Conservation (phyloP, 2,329 filamentous ascomycete genomes). For the Graphilbum sp. region DNA sequence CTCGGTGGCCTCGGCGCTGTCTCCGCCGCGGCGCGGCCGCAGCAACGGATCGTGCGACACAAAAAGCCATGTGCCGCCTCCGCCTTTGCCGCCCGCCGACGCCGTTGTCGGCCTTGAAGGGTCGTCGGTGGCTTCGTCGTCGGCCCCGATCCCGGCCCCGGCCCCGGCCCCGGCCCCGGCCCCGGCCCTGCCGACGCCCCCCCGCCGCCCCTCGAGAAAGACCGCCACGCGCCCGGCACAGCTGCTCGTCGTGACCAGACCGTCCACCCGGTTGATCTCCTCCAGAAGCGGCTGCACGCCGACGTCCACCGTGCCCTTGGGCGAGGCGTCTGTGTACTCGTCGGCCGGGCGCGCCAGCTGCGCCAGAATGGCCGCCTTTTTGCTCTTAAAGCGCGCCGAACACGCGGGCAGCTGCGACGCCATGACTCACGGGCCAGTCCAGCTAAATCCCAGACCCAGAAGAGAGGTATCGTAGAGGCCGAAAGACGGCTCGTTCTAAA, state of each 20-base stretch:
- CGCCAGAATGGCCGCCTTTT: conserved; percentile 58
- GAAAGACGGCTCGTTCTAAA: too few species aligned
- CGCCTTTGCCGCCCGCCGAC: conserved; percentile 69
- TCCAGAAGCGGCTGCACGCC: conserved; percentile 63
- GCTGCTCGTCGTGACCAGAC: conserved; percentile 82
- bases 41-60: conserved; percentile 64
- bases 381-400: conserved; percentile 15
- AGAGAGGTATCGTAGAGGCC: too few species aligned
- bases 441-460: not conserved
- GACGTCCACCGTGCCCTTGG: conserved; percentile 73
- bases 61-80: conserved; percentile 70
- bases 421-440: not conserved
- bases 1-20: conserved; percentile 8
- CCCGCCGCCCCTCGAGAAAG: conserved; percentile 63
- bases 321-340: conserved; percentile 68
- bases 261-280: conserved; percentile 58
- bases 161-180: conserved; percentile 7
- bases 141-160: conserved; percentile 8
- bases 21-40: too few species aligned
- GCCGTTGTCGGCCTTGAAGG: too few species aligned
- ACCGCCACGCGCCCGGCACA: conserved; percentile 79
- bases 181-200: conserved; percentile 6
- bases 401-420: conserved; percentile 6
- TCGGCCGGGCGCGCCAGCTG: conserved; percentile 51
- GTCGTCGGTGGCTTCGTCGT: conserved; percentile 10